Evolutionary conservation across 2,329 filamentous ascomycete genomes (phyloP), one percentile per base, ranked within the genome.

Genomic region (Rasamsonia emersonii): DNA sequence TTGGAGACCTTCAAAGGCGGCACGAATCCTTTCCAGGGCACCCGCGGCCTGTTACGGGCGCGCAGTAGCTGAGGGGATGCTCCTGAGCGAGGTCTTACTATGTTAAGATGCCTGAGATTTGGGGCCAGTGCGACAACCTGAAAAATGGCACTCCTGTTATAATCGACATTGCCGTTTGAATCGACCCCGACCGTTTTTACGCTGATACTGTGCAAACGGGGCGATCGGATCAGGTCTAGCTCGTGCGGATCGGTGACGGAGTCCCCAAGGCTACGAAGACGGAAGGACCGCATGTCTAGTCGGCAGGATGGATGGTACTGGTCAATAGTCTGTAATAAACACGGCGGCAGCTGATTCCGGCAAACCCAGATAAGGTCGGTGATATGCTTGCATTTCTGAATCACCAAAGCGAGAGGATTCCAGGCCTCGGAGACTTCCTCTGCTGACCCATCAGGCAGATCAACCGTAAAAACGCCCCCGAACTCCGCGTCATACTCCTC

Each of bases 101-200:
- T 20, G 13, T 26, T 24, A 19, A 33, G 14, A 26, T 33, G 30
- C 23, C 27, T 33, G 11, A 33, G 30, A 33, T 33, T 33, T 4
- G 30, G 21, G 6, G 30, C 30, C 24, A 33, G n/a, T 9, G 30
- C 21, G 20, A 15, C 7, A 13, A 33, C 16, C 10, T 26, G 15
- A 21, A 10, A 33, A 8, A 33, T 26, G 7, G 23, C 30, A 11
- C 21, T 26, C 2, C 3, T 3, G 14, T 33, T 33, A 19, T 33
- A 33, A 9, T 33, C 30, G 16, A n/a, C 4, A 4, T 30, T 18
- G 4, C 4, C 15, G 17, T 30, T n/a, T 13, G 17, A 18, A 21
- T 19, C 28, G 4, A 8, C 8, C 5, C 15, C n/a, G 9, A 19
- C 17, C 4, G 7, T 8, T 6, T 14, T 18, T 11, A 30, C 15